Base-by-base conservation (phyloP, 495 filamentous ascomycete species). In the Peziza echinospora region DNA sequence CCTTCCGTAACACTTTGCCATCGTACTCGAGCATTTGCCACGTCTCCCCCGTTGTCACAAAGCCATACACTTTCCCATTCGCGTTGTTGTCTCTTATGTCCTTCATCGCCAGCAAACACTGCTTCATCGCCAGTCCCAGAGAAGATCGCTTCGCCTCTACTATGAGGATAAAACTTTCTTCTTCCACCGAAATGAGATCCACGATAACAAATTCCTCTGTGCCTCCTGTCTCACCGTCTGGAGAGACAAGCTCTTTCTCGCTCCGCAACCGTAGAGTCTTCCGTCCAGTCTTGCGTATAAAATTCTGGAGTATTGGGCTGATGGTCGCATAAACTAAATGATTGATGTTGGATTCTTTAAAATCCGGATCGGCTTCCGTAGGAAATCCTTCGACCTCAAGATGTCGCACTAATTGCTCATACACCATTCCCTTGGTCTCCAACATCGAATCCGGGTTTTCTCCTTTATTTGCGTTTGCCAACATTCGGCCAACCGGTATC, bases 291-390 rank as follows among this genome's bases (percentile, higher is more conserved):
- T 3, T 43, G 47, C 16, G 26, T 45, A 6, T 49, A 21, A 44
- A 43, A 28, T 44, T 26, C 13, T 0, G 11, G 22, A 49, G 8
- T 21, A 49, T 49, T 7, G 41, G 47, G 43, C n/a, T 22, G 16
- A 44, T 23, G 47, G 30, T 44, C 1, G 13, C 16, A 34, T 25
- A 17, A 11, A 45, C 41, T 28, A 49, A 46, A 22, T 49, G 17
- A n/a, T 19, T 49, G 30, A 46, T 26, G n/a, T 46, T 49, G 16
- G 48, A 24, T 24, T 49, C 48, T 24, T 51, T 48, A 6, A 50
- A 50, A 25, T 41, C 28, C 9, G 26, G 26, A 22, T 46, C 19
- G 3, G 17, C 21, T 16, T 46, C 43, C 28, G 41, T 46, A 5
- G 44, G 48, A 47, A 46, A 50, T 2, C 34, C 45, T 25, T 48